phyloP scores from a whole-genome alignment of 2,329 filamentous ascomycete species.

The Colletotrichum ledebouriae region DNA sequence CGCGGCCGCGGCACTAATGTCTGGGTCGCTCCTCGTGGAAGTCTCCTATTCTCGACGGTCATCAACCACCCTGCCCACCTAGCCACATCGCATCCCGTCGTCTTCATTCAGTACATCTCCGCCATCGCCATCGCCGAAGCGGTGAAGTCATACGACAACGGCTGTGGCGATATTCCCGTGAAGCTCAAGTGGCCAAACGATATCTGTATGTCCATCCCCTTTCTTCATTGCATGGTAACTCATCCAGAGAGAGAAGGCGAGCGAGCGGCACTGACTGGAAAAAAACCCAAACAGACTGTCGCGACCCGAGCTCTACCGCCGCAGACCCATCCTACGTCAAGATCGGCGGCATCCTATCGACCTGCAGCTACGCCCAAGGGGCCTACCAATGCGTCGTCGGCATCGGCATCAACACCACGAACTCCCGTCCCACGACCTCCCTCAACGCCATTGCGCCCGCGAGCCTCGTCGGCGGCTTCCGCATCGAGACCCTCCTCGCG shows the following conservation, averaged over 20 bases:
- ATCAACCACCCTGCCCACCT: conserved; percentile 85
- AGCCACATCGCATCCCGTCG: conserved; percentile 79
- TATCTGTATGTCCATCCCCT: conserved; percentile 70
- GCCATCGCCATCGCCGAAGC: conserved; percentile 89
- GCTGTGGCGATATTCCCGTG: conserved; percentile 81
- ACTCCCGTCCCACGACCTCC: conserved; percentile 87
- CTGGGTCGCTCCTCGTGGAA: conserved; percentile 91
- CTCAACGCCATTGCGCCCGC: conserved; percentile 78
- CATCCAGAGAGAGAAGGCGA: too few species aligned
- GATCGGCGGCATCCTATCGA: conserved; percentile 92
- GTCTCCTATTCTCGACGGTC: conserved; percentile 88
- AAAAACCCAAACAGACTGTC: conserved; percentile 64
- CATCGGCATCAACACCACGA: conserved; percentile 87
- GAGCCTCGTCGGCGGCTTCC: conserved; percentile 63
- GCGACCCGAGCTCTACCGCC: conserved; percentile 69
- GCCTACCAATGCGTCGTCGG: conserved; percentile 90
- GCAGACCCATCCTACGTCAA: conserved; percentile 77
- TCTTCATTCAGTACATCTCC: conserved; percentile 94
- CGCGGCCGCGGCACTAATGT: conserved; percentile 92
- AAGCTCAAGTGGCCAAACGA: conserved; percentile 99
- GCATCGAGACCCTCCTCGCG: conserved; percentile 84
- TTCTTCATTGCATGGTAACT: not conserved
- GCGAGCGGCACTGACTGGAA: not conserved
- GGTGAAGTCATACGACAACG: conserved; percentile 81
- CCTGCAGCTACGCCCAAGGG: conserved; percentile 82